Percentiles rank a stretch among this genome's conserved stretches.
Conservation (phyloP, 306 rosid genomes). For the Vigna unguiculata region DNA sequence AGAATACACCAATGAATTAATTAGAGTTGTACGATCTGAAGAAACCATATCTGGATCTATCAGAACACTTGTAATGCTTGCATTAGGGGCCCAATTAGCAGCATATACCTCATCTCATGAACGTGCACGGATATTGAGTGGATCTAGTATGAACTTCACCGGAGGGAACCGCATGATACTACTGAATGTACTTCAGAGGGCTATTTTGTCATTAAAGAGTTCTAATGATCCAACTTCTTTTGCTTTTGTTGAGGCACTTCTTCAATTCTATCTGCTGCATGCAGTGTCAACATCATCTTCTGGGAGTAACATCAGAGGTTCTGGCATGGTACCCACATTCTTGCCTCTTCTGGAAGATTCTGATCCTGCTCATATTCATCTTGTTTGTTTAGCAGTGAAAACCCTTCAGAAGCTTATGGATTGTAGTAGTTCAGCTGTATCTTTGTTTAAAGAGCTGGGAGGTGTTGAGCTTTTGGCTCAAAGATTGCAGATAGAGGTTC, state of each 20-base stretch:
- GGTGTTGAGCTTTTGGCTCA: conserved; percentile 94
- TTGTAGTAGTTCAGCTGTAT: conserved; percentile 90
- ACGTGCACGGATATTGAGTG: conserved; percentile 89
- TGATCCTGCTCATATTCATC: conserved; percentile 86
- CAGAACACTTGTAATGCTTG: conserved; percentile 96
- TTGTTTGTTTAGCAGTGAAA: conserved; percentile 93
- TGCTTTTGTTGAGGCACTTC: conserved; percentile 96
- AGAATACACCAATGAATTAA: conserved; percentile 89
- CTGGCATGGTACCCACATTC: conserved; percentile 99
- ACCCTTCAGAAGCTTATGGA: conserved; percentile 99
- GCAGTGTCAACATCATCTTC: conserved; percentile 93
- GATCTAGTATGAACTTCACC: conserved; percentile 88
- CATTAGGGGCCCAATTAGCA: conserved; percentile 97
- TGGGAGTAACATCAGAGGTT: conserved; percentile 89
- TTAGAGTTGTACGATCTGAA: conserved; percentile 92
- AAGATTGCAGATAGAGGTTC: conserved; percentile 84
- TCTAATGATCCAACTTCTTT: conserved; percentile 87
- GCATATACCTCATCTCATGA: conserved; percentile 96
- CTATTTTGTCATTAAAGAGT: conserved; percentile 78
- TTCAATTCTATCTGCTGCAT: conserved; percentile 95
- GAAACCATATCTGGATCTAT: conserved; percentile 83
- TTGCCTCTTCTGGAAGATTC: conserved; percentile 95
- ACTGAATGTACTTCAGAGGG: conserved; percentile 93
- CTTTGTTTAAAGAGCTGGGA: conserved; percentile 93
- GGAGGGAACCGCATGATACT: conserved; percentile 96